Percentiles rank a stretch among this genome's conserved stretches.
These are phyloP conservation scores for Venturia pyrina DNA, from an alignment of 2,329 filamentous ascomycete species.

Conservation along the genomic window DNA sequence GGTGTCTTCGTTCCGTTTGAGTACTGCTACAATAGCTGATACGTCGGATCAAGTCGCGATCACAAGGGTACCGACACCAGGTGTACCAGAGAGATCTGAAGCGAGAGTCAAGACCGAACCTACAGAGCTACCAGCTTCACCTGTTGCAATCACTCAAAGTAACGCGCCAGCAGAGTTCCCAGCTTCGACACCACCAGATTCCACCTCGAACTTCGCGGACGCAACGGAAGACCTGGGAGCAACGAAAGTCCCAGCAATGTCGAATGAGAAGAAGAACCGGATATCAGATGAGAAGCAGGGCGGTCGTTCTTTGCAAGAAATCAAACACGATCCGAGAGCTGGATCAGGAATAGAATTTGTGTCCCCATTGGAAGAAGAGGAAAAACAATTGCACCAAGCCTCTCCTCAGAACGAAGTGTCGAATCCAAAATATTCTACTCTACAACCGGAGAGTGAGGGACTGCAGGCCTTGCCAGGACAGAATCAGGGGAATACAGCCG, in stretches of 20 bases:
- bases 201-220: background rate
- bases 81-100: background rate
- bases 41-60: background rate
- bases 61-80: background rate
- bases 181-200: background rate
- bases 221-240: background rate
- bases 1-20: background rate
- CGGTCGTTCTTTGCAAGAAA: background rate
- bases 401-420: background rate
- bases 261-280: background rate
- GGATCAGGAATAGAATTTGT: conserved; percentile 4
- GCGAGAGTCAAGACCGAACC: background rate
- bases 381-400: background rate
- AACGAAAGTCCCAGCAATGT: background rate
- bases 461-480: background rate
- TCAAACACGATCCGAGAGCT: background rate
- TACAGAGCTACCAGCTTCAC: background rate
- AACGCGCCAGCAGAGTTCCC: background rate
- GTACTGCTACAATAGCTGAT: background rate
- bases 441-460: background rate
- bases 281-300: background rate
- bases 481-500: background rate
- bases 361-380: background rate
- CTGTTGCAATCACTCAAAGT: background rate
- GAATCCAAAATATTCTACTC: background rate